Conservation (phyloP, 345 rosid genomes). For the Tarenaya hassleriana region DNA sequence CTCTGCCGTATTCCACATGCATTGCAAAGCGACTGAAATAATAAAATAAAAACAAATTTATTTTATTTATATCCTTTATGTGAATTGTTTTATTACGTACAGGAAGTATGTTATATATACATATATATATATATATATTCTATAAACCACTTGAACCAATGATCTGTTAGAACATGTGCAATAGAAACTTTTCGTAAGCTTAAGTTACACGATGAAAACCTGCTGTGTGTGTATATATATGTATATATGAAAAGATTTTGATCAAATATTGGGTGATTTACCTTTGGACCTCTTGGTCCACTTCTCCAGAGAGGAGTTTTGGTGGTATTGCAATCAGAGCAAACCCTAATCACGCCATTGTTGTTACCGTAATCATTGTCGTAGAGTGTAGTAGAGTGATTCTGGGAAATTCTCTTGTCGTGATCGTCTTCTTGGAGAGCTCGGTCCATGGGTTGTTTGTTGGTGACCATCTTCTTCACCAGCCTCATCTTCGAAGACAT, state of each 20-base stretch:
- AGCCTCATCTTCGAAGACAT: slow-evolving; percentile 84
- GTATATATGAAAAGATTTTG: not conserved
- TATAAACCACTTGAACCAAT: no score
- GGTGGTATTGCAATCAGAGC: slow-evolving; percentile 86
- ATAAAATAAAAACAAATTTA: not conserved
- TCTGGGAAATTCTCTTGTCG: slow-evolving; percentile 21
- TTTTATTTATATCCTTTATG: not conserved
- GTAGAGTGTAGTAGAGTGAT: slow-evolving; percentile 15
- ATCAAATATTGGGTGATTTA: slow-evolving; percentile 20
- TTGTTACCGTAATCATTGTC: slow-evolving; percentile 27
- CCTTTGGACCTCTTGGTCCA: slow-evolving; percentile 95
- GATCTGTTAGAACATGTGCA: no score
- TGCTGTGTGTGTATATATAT: no score
- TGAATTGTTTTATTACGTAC: no score
- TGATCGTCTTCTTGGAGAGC: slow-evolving; percentile 18
- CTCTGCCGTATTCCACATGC: slow-evolving; percentile 94
- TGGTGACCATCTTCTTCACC: slow-evolving; percentile 64
- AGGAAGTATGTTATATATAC: no score
- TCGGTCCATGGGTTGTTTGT: slow-evolving; percentile 18
- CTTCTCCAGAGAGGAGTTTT: slow-evolving; percentile 98
- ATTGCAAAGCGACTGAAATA: slow-evolving; percentile 78
- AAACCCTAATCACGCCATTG: slow-evolving; percentile 36
- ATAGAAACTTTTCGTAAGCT: no score
- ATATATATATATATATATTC: no score
- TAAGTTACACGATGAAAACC: no score